Conservation (phyloP, 345 rosid species). For the Citrus mangshanensis region DNA sequence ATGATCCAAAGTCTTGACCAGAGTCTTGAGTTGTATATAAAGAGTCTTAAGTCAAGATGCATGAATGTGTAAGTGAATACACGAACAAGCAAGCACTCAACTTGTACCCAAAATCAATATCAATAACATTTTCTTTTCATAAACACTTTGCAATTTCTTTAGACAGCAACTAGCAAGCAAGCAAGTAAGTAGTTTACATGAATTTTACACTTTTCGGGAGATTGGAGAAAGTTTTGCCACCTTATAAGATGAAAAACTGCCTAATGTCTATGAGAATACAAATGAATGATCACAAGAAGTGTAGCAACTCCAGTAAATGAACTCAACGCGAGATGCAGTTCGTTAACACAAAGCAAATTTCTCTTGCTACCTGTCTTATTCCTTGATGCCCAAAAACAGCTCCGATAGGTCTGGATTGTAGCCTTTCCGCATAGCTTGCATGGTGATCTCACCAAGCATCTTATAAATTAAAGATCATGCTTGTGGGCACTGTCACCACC, state of each 20-base stretch:
- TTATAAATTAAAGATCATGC: constrained; percentile 22
- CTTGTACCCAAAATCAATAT: too few species aligned
- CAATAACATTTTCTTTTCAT: too few species aligned
- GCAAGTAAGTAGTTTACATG: too few species aligned
- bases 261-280: neutral
- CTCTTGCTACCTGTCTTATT: neutral
- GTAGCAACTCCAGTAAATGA: neutral
- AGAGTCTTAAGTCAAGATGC: too few species aligned
- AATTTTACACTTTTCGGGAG: too few species aligned
- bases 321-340: neutral
- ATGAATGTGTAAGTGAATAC: too few species aligned
- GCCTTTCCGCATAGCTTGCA: constrained; percentile 24
- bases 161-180: too few species aligned
- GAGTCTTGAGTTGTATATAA: too few species aligned
- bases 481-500: constrained; percentile 17
- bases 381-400: constrained; percentile 1
- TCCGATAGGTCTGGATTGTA: constrained; percentile 13
- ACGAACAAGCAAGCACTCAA: too few species aligned
- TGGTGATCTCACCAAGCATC: constrained; percentile 25
- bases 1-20: too few species aligned
- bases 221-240: too few species aligned
- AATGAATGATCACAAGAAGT: neutral
- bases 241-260: neutral
- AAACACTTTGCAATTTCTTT: too few species aligned
- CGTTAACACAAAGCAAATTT: neutral